phyloP scores from a whole-genome alignment of 1,139 yeast genomes.

The Protomyces arabidopsidicola region DNA sequence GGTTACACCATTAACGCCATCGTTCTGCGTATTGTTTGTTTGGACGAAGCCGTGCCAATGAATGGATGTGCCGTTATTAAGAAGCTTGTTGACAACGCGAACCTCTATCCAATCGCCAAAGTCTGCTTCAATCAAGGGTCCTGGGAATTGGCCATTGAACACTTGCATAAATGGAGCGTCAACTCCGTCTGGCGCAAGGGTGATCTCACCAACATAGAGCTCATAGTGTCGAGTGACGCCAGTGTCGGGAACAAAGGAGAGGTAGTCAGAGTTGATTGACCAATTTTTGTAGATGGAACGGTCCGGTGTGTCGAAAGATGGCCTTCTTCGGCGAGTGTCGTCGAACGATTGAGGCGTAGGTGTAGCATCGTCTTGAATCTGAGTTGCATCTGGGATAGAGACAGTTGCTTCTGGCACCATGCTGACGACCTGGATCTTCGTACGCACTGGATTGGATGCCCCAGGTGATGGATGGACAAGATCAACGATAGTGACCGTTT shows the following conservation, averaged over 20 bases:
- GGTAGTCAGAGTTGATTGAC: not conserved
- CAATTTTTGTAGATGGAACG: not conserved
- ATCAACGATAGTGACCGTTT: no score
- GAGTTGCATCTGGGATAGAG: not conserved
- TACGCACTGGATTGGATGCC: no score
- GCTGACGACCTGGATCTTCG: not conserved
- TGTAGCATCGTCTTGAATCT: not conserved
- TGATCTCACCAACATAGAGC: not conserved
- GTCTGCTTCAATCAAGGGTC: conserved; percentile 64
- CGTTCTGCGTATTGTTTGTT: conserved; percentile 61
- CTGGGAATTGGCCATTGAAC: conserved; percentile 53
- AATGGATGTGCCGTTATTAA: conserved; percentile 58
- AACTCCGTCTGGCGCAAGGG: conserved; percentile 38
- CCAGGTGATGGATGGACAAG: no score
- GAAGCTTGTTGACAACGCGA: conserved; percentile 54
- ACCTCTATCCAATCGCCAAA: conserved; percentile 63
- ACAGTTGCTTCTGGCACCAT: not conserved
- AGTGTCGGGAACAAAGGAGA: not conserved
- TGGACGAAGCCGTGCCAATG: conserved; percentile 86
- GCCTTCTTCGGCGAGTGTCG: not conserved
- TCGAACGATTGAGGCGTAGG: no score
- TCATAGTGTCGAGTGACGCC: not conserved
- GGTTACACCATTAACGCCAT: conserved; percentile 75
- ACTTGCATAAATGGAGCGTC: conserved; percentile 39
- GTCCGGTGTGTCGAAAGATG: not conserved